Conservation (phyloP, 2,329 filamentous ascomycete genomes). For the Sporothrix schenckii region DNA sequence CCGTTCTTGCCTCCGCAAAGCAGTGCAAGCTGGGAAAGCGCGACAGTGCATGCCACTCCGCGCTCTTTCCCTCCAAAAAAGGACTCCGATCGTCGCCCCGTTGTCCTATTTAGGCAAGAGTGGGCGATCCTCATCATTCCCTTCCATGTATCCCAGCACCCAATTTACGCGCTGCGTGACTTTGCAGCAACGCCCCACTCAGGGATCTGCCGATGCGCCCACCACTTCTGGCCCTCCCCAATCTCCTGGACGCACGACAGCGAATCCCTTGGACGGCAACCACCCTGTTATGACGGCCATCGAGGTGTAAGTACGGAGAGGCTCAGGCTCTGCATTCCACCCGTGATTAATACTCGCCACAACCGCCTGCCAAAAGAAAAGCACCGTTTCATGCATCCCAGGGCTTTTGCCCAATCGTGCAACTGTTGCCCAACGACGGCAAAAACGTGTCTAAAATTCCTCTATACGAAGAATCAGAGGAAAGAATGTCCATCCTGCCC, state of each 20-base stretch:
- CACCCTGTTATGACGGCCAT: constrained; percentile 3
- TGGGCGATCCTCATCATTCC: constrained; percentile 22
- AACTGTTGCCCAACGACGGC: no score
- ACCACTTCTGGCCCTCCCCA: constrained; percentile 6
- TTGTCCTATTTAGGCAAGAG: constrained; percentile 25
- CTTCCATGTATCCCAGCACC: constrained; percentile 19
- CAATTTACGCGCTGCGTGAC: not conserved
- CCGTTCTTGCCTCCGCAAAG: constrained; percentile 19
- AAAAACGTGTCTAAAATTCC: no score
- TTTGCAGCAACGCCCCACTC: constrained; percentile 20
- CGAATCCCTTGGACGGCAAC: constrained; percentile 29
- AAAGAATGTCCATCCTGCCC: no score
- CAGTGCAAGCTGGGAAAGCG: constrained; percentile 18
- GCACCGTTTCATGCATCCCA: constrained; percentile 25
- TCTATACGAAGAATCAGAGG: no score
- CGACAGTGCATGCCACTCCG: constrained; percentile 15
- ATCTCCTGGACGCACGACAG: constrained; percentile 31
- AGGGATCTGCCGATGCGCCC: constrained; percentile 31
- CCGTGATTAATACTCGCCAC: not conserved
- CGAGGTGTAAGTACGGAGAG: not conserved
- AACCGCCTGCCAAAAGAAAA: not conserved
- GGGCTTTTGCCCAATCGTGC: not conserved
- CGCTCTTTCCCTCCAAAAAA: constrained; percentile 17
- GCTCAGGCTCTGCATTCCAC: not conserved
- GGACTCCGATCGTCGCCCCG: constrained; percentile 21